Base-by-base conservation (phyloP, 106 monocot species). In the Dioscorea alata region DNA sequence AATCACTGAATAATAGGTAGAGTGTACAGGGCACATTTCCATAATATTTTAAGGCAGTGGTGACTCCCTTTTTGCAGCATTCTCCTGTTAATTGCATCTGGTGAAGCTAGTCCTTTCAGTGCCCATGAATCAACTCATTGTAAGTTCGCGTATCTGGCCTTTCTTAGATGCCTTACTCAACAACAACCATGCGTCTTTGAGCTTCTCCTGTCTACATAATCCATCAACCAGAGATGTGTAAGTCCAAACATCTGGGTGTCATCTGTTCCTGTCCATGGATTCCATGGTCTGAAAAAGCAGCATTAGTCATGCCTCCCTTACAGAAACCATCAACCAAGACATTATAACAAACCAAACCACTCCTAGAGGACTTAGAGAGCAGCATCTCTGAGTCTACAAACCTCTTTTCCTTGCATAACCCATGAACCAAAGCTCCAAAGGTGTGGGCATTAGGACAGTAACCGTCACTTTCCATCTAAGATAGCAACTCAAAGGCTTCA, bases 41-140 rank as follows among this genome's bases (percentile, higher is more conserved):
- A 75, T 85, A 99, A 33, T 99, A 90, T 87, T 87, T 99, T 25
- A 99, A 69, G 59, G 81, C 65, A 48, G 64, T 71, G 66, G 74
- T 35, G 32, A 89, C 89, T 8, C 97, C 97, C 78, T 90, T 93
- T 74, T 88, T 50, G 97, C 97, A 61, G 93, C 97, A 80, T 99
- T 78, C 97, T 88, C 77, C 92, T 82, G 59, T 99, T 99, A 34
- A 87, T 99, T 57, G 92, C 50, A 0, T 99, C 85, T 22, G 90
- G 71, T 59, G 97, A 99, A 64, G 83, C 73, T 50, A 99, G 83
- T 72, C 32, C 32, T 64, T 2, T 8, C 64, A 64, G 31, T 16
- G 33, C 34, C 64, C 64, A 64, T 64, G 23, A 33, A 64, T 64
- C 7, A 64, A 19, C 34, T 64, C 33, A 35, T 64, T 64, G 31